Evolutionary conservation across 208 protist genomes (phyloP).

Genomic region (Leptomonas seymouri): DNA sequence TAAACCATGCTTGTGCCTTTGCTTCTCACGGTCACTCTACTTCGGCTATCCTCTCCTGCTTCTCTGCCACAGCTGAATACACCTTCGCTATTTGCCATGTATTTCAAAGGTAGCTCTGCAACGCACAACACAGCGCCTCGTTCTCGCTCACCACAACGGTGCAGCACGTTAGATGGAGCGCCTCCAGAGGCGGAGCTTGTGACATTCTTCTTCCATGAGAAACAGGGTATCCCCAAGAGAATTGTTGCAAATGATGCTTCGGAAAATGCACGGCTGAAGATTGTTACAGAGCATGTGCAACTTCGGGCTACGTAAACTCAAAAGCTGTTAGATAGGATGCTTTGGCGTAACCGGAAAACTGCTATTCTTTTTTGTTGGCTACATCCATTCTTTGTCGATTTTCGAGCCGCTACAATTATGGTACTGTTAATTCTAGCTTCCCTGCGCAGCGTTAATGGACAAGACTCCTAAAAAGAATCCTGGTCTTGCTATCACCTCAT

Average conservation of each 20-base stretch:
- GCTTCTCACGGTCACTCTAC: background rate
- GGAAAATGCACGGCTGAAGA: background rate
- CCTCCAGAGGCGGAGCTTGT: slow-evolving; percentile 4
- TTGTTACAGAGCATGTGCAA: slow-evolving; percentile 13
- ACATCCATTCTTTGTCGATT: no score
- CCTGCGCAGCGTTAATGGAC: no score
- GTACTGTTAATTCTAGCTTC: no score
- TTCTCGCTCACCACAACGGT: background rate
- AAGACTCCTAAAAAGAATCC: no score
- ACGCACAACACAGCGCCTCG: background rate
- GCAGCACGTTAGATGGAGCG: background rate
- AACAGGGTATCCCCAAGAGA: slow-evolving; percentile 1
- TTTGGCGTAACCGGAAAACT: no score
- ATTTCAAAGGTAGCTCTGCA: background rate
- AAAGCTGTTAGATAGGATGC: no score
- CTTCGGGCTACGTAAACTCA: background rate
- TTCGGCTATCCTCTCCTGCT: background rate
- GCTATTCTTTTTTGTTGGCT: no score
- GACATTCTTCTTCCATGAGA: slow-evolving; percentile 12
- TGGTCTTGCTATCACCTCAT: no score
- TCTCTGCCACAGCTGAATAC: background rate
- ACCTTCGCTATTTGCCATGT: no score
- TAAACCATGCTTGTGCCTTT: no score
- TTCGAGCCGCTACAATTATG: no score
- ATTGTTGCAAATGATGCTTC: background rate